Evolutionary conservation across 2,329 filamentous ascomycete species (phyloP), one percentile per base, ranked within the genome.

Genomic region (Cytospora paraplurivora): DNA sequence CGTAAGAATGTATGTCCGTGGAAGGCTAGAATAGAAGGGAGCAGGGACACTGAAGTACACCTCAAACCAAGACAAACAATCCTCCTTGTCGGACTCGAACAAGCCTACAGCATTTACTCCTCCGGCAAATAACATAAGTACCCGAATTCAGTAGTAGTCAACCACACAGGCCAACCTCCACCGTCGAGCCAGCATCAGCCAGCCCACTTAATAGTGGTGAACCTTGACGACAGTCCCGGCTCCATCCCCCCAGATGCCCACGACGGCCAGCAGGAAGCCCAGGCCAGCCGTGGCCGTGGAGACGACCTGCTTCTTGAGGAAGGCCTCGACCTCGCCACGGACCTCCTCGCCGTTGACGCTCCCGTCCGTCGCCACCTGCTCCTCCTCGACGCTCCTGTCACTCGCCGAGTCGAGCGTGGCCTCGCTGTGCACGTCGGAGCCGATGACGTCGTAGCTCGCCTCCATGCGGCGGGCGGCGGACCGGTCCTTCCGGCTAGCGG

Each of bases 401-500:
- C 79, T 82, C 52, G 77, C 76, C 2, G 76, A 74, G 55, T 76
- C 77, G 54, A 67, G 69, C 21, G 71, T 71, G 7, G 71, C 74
- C 65, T 84, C 80, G 67, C 78, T 81, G 67, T 78, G 77, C n/a
- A 79, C 75, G 34, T 86, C 81, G 49, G 65, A 66, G 51, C 83
- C 81, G 32, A 90, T 78, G 11, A 90, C 84, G 76, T 92, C 88
- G 76, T 90, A 91, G 80, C 86, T 91, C 53, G 85, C 83, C 74
- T 92, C 89, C 80, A 91, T 84, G 66, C 81, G 81, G 65, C 76
- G 71, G 67, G 73, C 57, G 68, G 73, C 66, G 62, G 64, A 56
- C 7, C 66, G 50, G 38, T 69, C 67, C 32, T 62, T 63, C 57
- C 68, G 67, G 17, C 71, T 64, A 11, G 71, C 66, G 53, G 71